A percentile compares a stretch with the other conserved stretches of the same genome.
Evolutionary conservation across 2,329 filamentous ascomycete genomes (phyloP).

Genomic region (Xylaria digitata): DNA sequence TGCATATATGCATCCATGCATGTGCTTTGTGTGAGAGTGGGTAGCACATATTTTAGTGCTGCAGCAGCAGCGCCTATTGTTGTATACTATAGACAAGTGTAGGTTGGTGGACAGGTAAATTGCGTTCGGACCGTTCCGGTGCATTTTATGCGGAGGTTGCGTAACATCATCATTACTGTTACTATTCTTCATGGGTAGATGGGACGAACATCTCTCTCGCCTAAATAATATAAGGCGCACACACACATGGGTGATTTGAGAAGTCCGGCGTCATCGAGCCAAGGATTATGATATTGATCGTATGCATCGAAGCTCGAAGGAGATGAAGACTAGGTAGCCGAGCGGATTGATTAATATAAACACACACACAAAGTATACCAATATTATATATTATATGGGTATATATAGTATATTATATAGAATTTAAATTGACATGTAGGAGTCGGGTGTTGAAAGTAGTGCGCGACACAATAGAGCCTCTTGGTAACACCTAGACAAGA

Average conservation of each 20-base stretch:
- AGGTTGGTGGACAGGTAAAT: background rate
- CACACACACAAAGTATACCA: no score
- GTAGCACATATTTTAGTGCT: background rate
- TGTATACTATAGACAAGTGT: background rate
- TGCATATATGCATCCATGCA: background rate
- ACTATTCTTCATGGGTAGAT: background rate
- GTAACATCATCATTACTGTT: constrained; percentile 4
- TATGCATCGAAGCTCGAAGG: no score
- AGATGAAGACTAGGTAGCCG: background rate
- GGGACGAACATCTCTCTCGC: background rate
- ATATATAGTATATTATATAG: no score
- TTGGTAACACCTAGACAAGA: no score
- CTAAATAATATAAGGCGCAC: background rate
- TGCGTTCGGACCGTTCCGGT: constrained; percentile 11
- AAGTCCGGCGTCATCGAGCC: background rate
- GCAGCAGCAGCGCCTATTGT: background rate
- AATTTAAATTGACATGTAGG: no score
- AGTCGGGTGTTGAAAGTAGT: no score
- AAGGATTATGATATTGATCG: background rate
- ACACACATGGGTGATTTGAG: background rate
- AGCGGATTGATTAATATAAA: background rate
- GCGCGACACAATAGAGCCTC: background rate
- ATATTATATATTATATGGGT: no score
- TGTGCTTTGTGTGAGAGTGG: background rate
- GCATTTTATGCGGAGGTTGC: constrained; percentile 14